Percentiles rank a stretch among this genome's conserved stretches.
These are phyloP conservation scores for Neonothopanus nambi DNA, from an alignment of 1,284 basidiomycete genomes.

Conservation along the genomic window DNA sequence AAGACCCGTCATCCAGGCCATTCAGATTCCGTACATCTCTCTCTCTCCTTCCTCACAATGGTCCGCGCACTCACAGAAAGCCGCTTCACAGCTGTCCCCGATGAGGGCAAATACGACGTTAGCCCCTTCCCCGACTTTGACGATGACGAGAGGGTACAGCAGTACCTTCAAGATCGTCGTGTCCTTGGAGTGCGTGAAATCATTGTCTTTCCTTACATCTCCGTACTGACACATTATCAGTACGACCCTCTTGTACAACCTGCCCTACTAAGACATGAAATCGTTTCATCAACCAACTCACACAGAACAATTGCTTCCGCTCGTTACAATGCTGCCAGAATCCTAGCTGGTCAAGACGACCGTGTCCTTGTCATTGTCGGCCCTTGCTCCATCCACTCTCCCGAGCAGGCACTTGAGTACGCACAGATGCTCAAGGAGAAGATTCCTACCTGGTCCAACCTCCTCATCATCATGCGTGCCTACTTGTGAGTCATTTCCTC, in stretches of 20 bases:
- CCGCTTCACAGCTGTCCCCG: slow-evolving; percentile 33
- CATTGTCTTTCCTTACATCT: not conserved
- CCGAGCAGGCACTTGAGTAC: slow-evolving; percentile 90
- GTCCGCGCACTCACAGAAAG: slow-evolving; percentile 16
- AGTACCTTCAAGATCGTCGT: slow-evolving; percentile 75
- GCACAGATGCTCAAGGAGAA: slow-evolving; percentile 75
- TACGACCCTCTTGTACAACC: slow-evolving; percentile 95
- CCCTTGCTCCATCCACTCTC: slow-evolving; percentile 94
- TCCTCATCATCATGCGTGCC: slow-evolving; percentile 93
- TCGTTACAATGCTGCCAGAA: slow-evolving; percentile 75
- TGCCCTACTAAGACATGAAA: slow-evolving; percentile 83
- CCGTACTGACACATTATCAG: slow-evolving; percentile 37
- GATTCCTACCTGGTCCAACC: slow-evolving; percentile 70
- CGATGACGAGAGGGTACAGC: slow-evolving; percentile 59
- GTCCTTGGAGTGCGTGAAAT: slow-evolving; percentile 67
- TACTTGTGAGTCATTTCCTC: slow-evolving; percentile 77
- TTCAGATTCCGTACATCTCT: slow-evolving; percentile 43
- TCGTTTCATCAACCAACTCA: slow-evolving; percentile 59
- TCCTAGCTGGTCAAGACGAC: slow-evolving; percentile 83
- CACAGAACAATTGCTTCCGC: slow-evolving; percentile 75
- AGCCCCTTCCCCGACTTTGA: slow-evolving; percentile 64
- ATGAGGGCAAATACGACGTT: slow-evolving; percentile 44
- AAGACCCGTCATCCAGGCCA: slow-evolving; percentile 17
- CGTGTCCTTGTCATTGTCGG: slow-evolving; percentile 90
- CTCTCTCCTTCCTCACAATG: slow-evolving; percentile 21